A percentile compares a stretch with the other conserved stretches of the same genome.
Evolutionary conservation across 23 red algal species (phyloP).

Genomic region (Pyropia haitanensis): DNA sequence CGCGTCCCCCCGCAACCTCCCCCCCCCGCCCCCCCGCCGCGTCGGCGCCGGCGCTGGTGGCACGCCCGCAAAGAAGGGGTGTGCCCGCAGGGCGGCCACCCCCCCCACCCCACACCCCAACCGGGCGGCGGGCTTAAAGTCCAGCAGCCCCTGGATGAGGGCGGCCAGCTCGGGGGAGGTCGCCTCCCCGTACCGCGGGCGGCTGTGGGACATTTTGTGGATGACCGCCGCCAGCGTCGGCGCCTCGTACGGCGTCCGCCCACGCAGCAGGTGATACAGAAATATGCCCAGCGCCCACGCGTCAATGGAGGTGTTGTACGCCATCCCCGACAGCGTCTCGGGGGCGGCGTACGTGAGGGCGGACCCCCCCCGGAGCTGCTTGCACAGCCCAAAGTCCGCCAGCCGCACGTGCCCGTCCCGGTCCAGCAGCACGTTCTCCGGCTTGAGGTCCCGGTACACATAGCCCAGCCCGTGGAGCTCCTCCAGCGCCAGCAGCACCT

Average conservation of each 20-base stretch:
- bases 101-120: slow-evolving; percentile 63
- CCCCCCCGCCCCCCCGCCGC: no score
- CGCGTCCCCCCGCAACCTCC: no score
- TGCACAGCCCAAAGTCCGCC: slow-evolving; percentile 97
- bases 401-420: slow-evolving; percentile 78
- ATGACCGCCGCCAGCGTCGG: slow-evolving; percentile 64
- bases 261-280: slow-evolving; percentile 69
- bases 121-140: slow-evolving; percentile 53
- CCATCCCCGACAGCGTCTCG: slow-evolving; percentile 66
- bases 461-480: slow-evolving; percentile 70
- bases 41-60: no score
- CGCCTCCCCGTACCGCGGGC: no score
- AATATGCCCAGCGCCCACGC: slow-evolving; percentile 90
- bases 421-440: slow-evolving; percentile 91
- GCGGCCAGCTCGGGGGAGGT: slow-evolving; percentile 49
- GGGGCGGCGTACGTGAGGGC: slow-evolving; percentile 75
- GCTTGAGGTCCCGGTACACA: slow-evolving; percentile 97
- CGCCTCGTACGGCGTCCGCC: slow-evolving; percentile 72
- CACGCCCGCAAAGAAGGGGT: slow-evolving; percentile 82
- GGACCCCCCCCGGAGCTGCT: slow-evolving; percentile 67
- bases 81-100: slow-evolving; percentile 30
- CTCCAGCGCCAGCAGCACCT: slow-evolving; percentile 76
- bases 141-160: slow-evolving; percentile 63
- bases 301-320: slow-evolving; percentile 84
- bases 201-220: slow-evolving; percentile 66